These are phyloP conservation scores for Fraxinus angustifolia DNA, from an alignment of 305 asterid species.

Conservation along the genomic window DNA sequence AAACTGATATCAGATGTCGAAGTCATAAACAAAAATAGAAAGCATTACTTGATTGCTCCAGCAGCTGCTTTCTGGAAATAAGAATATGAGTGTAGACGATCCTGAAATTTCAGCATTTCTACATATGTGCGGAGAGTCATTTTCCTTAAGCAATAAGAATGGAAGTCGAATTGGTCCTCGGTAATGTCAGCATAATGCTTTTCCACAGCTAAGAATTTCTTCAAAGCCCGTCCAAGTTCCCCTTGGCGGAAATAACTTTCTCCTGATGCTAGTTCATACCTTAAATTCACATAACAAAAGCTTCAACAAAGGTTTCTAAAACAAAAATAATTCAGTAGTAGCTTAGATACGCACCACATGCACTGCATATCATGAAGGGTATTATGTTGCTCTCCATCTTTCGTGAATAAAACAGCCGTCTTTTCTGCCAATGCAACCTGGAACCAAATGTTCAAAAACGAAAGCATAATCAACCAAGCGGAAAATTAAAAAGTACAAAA, in stretches of 20 bases:
- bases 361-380: slow-evolving; percentile 99
- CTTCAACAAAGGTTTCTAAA: slow-evolving; percentile 12
- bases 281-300: slow-evolving; percentile 27
- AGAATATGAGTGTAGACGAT: slow-evolving; percentile 80
- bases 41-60: slow-evolving; percentile 68
- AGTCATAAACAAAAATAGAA: slow-evolving; percentile 15
- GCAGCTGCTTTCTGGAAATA: slow-evolving; percentile 91
- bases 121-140: slow-evolving; percentile 93
- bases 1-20: slow-evolving; percentile 6
- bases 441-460: slow-evolving; percentile 20
- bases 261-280: slow-evolving; percentile 97
- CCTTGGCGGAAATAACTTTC: slow-evolving; percentile 86
- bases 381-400: slow-evolving; percentile 98
- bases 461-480: slow-evolving; percentile 19
- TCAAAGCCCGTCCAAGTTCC: slow-evolving; percentile 92
- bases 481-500: neutral
- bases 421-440: slow-evolving; percentile 92
- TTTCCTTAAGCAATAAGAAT: slow-evolving; percentile 90
- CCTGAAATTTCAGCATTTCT: slow-evolving; percentile 90
- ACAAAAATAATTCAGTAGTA: neutral
- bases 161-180: slow-evolving; percentile 97
- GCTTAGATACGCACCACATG: slow-evolving; percentile 75
- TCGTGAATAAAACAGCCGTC: slow-evolving; percentile 91
- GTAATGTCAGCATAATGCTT: slow-evolving; percentile 94
- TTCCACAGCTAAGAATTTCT: slow-evolving; percentile 92